Conservation (phyloP, 257 asterid genomes). For the Penstemon eatonii region DNA sequence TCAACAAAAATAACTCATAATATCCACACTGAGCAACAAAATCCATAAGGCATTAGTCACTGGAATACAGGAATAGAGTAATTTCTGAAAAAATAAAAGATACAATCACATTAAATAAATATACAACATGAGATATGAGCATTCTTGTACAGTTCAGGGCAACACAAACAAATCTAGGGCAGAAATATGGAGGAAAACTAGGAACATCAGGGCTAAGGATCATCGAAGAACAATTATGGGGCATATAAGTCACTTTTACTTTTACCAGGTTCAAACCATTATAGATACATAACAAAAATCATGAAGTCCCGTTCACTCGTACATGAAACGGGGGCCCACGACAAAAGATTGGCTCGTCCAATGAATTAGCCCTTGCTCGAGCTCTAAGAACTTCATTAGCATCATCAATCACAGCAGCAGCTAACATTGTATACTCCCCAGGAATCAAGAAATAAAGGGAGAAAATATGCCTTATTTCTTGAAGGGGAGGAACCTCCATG, state of each 20-base stretch:
- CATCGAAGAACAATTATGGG: constrained; percentile 18
- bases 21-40: constrained; percentile 8
- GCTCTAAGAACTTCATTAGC: constrained; percentile 93
- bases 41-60: neutral
- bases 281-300: constrained; percentile 27
- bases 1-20: neutral
- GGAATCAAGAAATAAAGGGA: constrained; percentile 91
- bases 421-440: constrained; percentile 87
- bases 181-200: neutral
- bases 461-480: constrained; percentile 77
- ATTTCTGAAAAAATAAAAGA: neutral
- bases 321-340: constrained; percentile 97
- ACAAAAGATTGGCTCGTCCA: constrained; percentile 85
- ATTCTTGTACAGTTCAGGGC: neutral
- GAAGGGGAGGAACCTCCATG: constrained; percentile 85
- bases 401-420: constrained; percentile 90
- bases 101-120: constrained; percentile 12
- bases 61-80: neutral
- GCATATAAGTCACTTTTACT: no score
- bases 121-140: neutral
- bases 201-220: neutral
- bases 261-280: constrained; percentile 8
- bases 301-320: constrained; percentile 71
- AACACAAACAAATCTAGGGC: neutral
- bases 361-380: constrained; percentile 67